Evolutionary conservation across 805 yeast genomes (phyloP).

Genomic region (Cyberlindnera meyerae): DNA sequence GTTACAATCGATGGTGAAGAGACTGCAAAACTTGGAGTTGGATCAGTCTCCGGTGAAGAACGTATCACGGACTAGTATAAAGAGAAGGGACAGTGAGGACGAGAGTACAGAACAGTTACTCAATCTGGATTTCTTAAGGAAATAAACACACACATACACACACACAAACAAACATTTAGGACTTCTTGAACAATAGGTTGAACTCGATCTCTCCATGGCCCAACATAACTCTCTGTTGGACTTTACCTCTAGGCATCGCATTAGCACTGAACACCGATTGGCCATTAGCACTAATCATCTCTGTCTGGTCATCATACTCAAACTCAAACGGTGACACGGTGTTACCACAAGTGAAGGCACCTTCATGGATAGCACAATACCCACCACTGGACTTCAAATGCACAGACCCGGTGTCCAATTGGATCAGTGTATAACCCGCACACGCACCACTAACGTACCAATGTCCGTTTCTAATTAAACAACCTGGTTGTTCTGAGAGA

Average conservation of each 20-base stretch:
- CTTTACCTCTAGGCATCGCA: slow-evolving; percentile 27
- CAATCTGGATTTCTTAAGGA: slow-evolving; percentile 5
- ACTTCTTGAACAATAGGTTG: slow-evolving; percentile 24
- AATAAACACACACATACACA: no score
- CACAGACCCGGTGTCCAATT: slow-evolving; percentile 40
- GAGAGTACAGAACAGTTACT: slow-evolving; percentile 13
- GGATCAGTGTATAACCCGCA: slow-evolving; percentile 57
- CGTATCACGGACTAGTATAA: not conserved
- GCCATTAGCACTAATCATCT: slow-evolving; percentile 12
- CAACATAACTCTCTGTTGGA: slow-evolving; percentile 42
- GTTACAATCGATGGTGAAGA: slow-evolving; percentile 6
- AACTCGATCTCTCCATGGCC: slow-evolving; percentile 38
- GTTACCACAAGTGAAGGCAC: slow-evolving; percentile 39
- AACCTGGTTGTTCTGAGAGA: slow-evolving; percentile 53
- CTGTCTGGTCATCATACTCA: slow-evolving; percentile 7
- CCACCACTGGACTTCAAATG: slow-evolving; percentile 67
- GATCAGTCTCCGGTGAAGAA: not conserved
- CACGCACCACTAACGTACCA: slow-evolving; percentile 83
- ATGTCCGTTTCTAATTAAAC: slow-evolving; percentile 78
- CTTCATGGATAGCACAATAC: slow-evolving; percentile 50
- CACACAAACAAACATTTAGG: slow-evolving; percentile 2
- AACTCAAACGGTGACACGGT: slow-evolving; percentile 42
- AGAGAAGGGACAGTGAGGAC: not conserved
- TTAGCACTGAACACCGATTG: slow-evolving; percentile 9
- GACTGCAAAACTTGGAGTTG: slow-evolving; percentile 1